Percentiles rank a stretch among this genome's conserved stretches.
Evolutionary conservation across 495 filamentous ascomycete genomes (phyloP).

Genomic region (Podospora australis): DNA sequence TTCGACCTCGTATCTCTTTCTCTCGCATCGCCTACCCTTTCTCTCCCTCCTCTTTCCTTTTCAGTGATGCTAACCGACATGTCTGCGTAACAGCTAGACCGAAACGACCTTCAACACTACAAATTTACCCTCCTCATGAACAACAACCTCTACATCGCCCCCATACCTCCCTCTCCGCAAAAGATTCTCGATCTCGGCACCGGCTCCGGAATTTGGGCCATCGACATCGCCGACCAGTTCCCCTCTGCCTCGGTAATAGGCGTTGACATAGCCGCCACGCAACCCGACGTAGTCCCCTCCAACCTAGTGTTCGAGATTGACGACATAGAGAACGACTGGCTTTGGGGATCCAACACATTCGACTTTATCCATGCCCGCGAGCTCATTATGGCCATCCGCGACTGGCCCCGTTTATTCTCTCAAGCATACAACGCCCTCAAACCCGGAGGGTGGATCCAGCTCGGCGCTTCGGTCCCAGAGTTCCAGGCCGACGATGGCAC

Average conservation of each 20-base stretch:
- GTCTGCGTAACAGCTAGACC: slow-evolving; percentile 13
- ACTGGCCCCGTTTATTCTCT: slow-evolving; percentile 47
- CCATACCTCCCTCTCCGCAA: slow-evolving; percentile 38
- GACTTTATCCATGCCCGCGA: slow-evolving; percentile 45
- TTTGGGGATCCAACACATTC: slow-evolving; percentile 34
- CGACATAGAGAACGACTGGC: slow-evolving; percentile 47
- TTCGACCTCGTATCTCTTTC: background rate
- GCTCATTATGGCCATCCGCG: slow-evolving; percentile 47
- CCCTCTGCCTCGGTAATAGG: slow-evolving; percentile 31
- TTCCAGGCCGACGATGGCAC: slow-evolving; percentile 35
- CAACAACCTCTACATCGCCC: slow-evolving; percentile 51
- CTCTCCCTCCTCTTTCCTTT: too few species aligned
- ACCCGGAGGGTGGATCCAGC: slow-evolving; percentile 26
- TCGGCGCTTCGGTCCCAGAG: slow-evolving; percentile 42
- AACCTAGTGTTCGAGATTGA: slow-evolving; percentile 46
- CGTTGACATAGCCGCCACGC: slow-evolving; percentile 16
- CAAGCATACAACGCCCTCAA: slow-evolving; percentile 29
- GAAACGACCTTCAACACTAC: slow-evolving; percentile 21
- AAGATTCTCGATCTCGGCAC: slow-evolving; percentile 46
- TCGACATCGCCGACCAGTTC: slow-evolving; percentile 53
- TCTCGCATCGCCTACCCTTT: too few species aligned
- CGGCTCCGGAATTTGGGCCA: slow-evolving; percentile 38
- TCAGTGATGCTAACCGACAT: too few species aligned
- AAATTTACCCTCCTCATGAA: slow-evolving; percentile 37
- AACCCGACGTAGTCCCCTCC: slow-evolving; percentile 31